Evolutionary conservation across 192 early-diverging fungal species (phyloP), one percentile per base, ranked within the genome.

Genomic region (Lunasporangiospora selenospora): DNA sequence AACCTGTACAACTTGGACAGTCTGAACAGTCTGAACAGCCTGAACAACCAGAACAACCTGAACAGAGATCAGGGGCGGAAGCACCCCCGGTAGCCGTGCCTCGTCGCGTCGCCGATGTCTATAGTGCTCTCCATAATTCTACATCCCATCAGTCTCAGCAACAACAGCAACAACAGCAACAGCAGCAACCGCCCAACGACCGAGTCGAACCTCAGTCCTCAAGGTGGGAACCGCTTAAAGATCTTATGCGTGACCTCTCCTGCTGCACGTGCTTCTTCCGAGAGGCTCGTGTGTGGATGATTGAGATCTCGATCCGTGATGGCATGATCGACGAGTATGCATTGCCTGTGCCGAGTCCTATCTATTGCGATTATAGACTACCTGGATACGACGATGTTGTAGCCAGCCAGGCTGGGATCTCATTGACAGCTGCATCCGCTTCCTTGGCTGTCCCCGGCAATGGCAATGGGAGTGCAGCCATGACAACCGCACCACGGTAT

Each of bases 361-460:
- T 62, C 0, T 73, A 73, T 43, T 73, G 69, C 33, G 69, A 63
- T 19, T 73, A 73, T 23, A 40, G 69, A n/a, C 33, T 73, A 40
- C 69, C 69, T 5, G 69, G 60, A 15, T 73, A 73, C 18, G 69
- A 73, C 16, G 69, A 58, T 57, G 37, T 58, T 11, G 23, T 51
- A 37, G 18, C 45, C 23, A 27, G 30, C 32, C 24, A 34, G 13
- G 16, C 45, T 27, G 30, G 41, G 18, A 40, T 33, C 1, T 33
- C 47, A 1, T 4, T 37, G 37, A 47, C 37, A 26, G 13, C 34
- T 6, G 16, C 52, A 45, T 26, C 30, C 19, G 5, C 40, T 30
- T 9, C 47, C 41, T 12, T 45, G 21, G 21, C 43, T 29, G 21
- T 42, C 29, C 21, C 12, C 18, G 34, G n/a, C 12, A 18, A 9